These are phyloP conservation scores for Debaryomyces maramus DNA, from an alignment of 805 yeast genomes.

Conservation along the genomic window DNA sequence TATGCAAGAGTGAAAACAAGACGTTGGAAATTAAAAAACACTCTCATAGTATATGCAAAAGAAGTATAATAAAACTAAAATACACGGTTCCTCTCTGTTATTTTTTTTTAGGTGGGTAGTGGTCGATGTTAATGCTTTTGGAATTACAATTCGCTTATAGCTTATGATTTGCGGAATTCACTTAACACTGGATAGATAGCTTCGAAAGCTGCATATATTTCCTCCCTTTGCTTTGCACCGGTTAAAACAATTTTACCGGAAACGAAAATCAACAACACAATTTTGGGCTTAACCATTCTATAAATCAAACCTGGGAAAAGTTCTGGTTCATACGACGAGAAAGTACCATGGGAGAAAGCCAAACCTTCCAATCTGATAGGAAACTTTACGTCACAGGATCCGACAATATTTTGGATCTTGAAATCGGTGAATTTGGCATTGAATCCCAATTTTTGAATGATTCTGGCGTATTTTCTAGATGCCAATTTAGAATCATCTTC, in stretches of 20 bases:
- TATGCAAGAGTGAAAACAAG: conserved; percentile 1
- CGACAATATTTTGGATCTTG: conserved; percentile 97
- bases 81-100: conserved; percentile 2
- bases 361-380: conserved; percentile 96
- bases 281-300: conserved; percentile 99
- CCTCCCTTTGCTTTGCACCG: conserved; percentile 99
- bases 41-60: neutral
- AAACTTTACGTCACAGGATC: conserved; percentile 97
- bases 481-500: conserved; percentile 99
- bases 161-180: conserved; percentile 83
- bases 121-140: too few relatives aligned
- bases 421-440: conserved; percentile 97
- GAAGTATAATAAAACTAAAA: neutral
- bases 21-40: neutral
- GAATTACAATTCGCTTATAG: too few relatives aligned
- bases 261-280: conserved; percentile 91
- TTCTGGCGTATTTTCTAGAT: conserved; percentile 95
- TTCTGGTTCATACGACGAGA: conserved; percentile 98
- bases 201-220: conserved; percentile 96
- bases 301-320: conserved; percentile 96
- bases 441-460: conserved; percentile 95
- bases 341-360: conserved; percentile 97
- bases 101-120: neutral
- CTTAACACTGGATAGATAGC: conserved; percentile 97
- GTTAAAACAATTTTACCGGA: conserved; percentile 97